phyloP scores from a whole-genome alignment of 306 rosid species.

The Vigna nakashimae region DNA sequence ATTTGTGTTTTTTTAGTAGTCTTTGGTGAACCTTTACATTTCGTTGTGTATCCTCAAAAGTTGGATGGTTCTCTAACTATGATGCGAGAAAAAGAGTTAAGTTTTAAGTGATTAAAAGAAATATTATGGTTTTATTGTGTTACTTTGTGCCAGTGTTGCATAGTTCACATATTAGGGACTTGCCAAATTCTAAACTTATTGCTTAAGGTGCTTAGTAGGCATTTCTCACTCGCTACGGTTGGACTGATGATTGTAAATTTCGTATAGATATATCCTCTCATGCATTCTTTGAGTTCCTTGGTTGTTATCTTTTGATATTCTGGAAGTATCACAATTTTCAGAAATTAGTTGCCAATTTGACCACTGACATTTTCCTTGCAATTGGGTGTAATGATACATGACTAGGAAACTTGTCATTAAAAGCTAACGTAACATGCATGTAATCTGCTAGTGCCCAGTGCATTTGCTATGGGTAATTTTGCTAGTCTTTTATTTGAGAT shows the following conservation, averaged over 20 bases:
- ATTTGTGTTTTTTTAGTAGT: neutral
- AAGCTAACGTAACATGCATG: constrained; percentile 1
- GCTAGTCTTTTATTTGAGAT: constrained; percentile 5
- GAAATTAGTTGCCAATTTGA: constrained; percentile 17
- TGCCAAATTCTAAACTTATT: constrained; percentile 2
- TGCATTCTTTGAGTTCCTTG: constrained; percentile 29
- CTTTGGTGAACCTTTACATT: constrained; percentile 11
- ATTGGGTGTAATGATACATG: constrained; percentile 25
- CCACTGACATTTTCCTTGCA: constrained; percentile 8
- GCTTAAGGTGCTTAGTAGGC: neutral
- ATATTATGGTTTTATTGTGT: neutral
- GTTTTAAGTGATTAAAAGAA: constrained; percentile 20
- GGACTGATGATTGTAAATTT: constrained; percentile 23
- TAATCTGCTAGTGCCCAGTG: constrained; percentile 9
- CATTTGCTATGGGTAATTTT: constrained; percentile 24
- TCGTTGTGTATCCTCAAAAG: neutral
- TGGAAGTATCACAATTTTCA: constrained; percentile 18
- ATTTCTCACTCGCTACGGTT: constrained; percentile 15
- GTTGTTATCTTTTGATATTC: neutral
- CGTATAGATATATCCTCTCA: neutral
- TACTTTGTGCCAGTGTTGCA: neutral
- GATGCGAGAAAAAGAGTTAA: neutral
- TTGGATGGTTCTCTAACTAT: constrained; percentile 19
- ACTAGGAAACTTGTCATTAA: constrained; percentile 13
- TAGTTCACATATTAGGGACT: neutral